Base-by-base conservation (phyloP, 345 rosid genomes). In the Moricandia moricandioides region DNA sequence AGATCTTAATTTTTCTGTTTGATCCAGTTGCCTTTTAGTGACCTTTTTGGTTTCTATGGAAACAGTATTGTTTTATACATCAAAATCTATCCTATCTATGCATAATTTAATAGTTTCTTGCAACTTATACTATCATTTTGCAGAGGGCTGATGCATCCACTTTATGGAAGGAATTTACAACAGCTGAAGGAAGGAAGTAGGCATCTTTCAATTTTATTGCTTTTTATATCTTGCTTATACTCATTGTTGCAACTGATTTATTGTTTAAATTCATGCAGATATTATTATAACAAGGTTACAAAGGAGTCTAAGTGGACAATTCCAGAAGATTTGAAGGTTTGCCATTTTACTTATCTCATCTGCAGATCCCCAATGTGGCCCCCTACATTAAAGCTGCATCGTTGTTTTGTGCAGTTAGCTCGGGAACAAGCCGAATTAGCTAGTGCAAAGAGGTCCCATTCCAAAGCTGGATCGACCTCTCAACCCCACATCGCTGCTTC, bases 121-220 rank as follows among this genome's bases (percentile, higher is more conserved):
- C 70, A 29, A 62, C 61, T 78, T 62, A 73, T 40, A 65, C 5
- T 80, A 9, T 45, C 73, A 58, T 54, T 77, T 45, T 77, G 76
- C 91, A 95, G 99, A 89, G 94, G 79, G 99, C 97, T 14, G 99
- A 95, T 76, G 97, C 98, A 31, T 95, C 99, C 33, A 95, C 99
- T n/a, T 96, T 87, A 71, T 95, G 99, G 99, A 95, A 92, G 87
- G 99, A 95, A 79, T 95, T 92, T 77, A 86, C 94, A 11, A 92
- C 96, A 49, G 78, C 86, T 34, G 99, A 92, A 78, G 99, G 98
- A 71, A 90, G 82, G 69, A 95, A 81, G 99, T 95, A 75, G 6
- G 90, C 83, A 51, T 54, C 63, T 62, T 37, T 68, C 12, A 27
- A 45, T 43, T 68, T 55, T 49, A 54, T 17, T 67, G 43, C 49